Percentiles rank a stretch among this genome's conserved stretches.
phyloP scores from a whole-genome alignment of 2,329 filamentous ascomycete genomes.

The Coniochaeta sp. region DNA sequence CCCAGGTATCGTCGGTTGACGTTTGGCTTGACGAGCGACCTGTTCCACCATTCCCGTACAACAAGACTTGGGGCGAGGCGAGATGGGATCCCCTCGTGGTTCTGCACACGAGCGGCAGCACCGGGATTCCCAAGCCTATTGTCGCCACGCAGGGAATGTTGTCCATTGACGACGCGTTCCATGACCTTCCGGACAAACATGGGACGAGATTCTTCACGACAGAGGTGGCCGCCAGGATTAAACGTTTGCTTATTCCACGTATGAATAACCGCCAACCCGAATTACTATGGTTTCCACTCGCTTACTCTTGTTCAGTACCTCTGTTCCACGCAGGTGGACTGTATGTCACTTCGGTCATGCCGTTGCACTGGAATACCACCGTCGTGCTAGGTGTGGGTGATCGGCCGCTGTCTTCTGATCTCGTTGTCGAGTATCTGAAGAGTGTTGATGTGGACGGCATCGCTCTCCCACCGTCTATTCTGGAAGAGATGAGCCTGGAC shows the following conservation, averaged over 20 bases:
- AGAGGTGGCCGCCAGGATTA: background rate
- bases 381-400: conserved; percentile 22
- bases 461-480: conserved; percentile 28
- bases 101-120: conserved; percentile 39
- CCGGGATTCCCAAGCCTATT: conserved; percentile 39
- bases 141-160: conserved; percentile 29
- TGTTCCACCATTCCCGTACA: background rate
- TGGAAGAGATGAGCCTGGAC: conserved; percentile 32
- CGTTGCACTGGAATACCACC: conserved; percentile 23
- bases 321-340: conserved; percentile 31
- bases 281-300: no score
- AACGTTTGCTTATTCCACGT: conserved; percentile 13
- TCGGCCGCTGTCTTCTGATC: conserved; percentile 26
- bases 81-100: conserved; percentile 32
- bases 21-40: no score
- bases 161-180: conserved; percentile 24
- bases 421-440: conserved; percentile 23
- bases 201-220: conserved; percentile 7
- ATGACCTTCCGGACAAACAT: conserved; percentile 15
- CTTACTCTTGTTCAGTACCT: conserved; percentile 21
- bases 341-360: conserved; percentile 14
- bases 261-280: background rate
- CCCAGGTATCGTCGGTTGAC: no score
- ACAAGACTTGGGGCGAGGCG: conserved; percentile 28
- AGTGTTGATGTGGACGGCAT: conserved; percentile 18